Evolutionary conservation across 345 rosid species (phyloP), one percentile per base, ranked within the genome.

Genomic region (Hirschfeldia incana): DNA sequence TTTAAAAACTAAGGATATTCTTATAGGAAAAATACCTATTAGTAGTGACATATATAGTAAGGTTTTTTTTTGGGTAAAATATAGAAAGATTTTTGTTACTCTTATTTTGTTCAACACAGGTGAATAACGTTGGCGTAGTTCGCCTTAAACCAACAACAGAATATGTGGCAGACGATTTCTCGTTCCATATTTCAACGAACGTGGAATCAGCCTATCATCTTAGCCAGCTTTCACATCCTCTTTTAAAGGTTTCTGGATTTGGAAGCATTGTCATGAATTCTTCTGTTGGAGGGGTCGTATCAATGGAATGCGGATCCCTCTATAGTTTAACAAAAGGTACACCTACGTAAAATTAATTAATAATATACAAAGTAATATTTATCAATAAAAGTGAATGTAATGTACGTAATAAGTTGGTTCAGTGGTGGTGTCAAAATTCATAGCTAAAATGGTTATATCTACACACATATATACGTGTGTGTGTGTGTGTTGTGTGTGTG

Each of bases 181-280:
- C 87, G 0, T 70, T 28, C 1, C 39, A 80, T 11, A 82, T 88
- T 74, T 79, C 81, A 33, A 80, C 81, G 5, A 89, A 89, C 37
- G 4, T 89, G 27, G 88, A 87, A 34, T 73, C 87, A 68, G 80
- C 86, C 37, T 89, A 64, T 37, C 86, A 87, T 84, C 72, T 87
- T 9, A 81, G 76, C 77, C 88, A 87, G 73, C 78, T 89, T 58
- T 80, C 91, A 49, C 80, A 87, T 75, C 89, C 89, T 1, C 34
- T 83, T 3, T 17, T 86, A 37, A 89, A 87, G 76, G 85, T 85
- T 63, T 84, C 91, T 6, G 89, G 85, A 68, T 66, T 61, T 80
- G 89, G 85, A 44, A 86, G 75, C 46, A 79, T 86, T 36, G 85
- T 87, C 4, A 85, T 87, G 12, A 79, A 85, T 2, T 87, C 90